These are phyloP conservation scores for Sequoiadendron giganteum DNA, from an alignment of 75 land plant species.

Conservation along the genomic window DNA sequence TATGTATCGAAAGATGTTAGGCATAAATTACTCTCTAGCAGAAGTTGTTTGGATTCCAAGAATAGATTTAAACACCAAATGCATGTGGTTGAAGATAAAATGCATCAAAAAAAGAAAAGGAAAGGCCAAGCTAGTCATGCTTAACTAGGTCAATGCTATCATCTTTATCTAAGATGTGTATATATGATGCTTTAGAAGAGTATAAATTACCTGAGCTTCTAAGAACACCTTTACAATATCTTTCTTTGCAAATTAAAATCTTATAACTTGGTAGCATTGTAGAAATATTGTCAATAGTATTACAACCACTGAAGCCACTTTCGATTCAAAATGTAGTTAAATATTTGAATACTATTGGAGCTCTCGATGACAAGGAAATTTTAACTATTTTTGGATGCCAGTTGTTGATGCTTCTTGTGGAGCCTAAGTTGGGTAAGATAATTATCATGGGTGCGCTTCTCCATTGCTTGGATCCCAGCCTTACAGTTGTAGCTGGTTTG, in stretches of 20 bases:
- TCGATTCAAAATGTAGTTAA: slow-evolving; percentile 89
- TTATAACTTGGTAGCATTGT: slow-evolving; percentile 69
- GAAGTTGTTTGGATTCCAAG: too few species aligned
- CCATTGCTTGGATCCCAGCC: slow-evolving; percentile 75
- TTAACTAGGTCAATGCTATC: slow-evolving; percentile 84
- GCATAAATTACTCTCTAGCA: too few species aligned
- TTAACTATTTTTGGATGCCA: slow-evolving; percentile 72
- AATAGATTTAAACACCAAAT: too few species aligned
- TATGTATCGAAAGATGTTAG: too few species aligned
- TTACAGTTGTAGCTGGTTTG: slow-evolving; percentile 83
- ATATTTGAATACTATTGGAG: slow-evolving; percentile 78
- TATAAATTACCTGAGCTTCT: slow-evolving; percentile 90
- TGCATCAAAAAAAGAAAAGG: slow-evolving; percentile 14
- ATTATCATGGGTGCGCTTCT: slow-evolving; percentile 79
- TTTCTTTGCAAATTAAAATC: slow-evolving; percentile 90
- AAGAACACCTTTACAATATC: slow-evolving; percentile 79
- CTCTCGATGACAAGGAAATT: slow-evolving; percentile 81
- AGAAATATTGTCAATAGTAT: slow-evolving; percentile 69
- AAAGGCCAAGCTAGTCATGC: slow-evolving; percentile 96
- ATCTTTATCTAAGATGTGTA: slow-evolving; percentile 84
- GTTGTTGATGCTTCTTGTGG: slow-evolving; percentile 81
- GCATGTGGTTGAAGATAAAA: too few species aligned
- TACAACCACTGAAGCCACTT: slow-evolving; percentile 74
- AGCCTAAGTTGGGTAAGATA: slow-evolving; percentile 95
- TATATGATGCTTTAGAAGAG: slow-evolving; percentile 77